Percentiles rank a stretch among this genome's conserved stretches.
These are phyloP conservation scores for Linaria vulgaris DNA, from an alignment of 257 asterid species.

Conservation along the genomic window DNA sequence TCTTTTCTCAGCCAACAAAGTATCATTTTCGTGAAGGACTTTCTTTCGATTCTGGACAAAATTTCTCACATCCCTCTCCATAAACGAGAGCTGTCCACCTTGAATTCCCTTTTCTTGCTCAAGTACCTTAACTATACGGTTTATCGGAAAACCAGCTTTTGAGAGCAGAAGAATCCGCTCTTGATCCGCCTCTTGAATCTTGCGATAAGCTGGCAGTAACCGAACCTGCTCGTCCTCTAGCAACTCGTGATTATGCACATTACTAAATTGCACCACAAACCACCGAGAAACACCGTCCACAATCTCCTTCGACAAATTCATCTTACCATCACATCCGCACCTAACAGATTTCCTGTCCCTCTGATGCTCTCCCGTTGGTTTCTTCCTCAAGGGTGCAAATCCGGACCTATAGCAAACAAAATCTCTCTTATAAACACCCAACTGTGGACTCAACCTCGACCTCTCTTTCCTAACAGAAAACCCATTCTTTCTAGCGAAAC, in stretches of 20 bases:
- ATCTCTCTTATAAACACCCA: conserved; percentile 69
- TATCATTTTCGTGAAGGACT: conserved; percentile 53
- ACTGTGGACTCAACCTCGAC: conserved; percentile 66
- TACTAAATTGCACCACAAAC: conserved; percentile 66
- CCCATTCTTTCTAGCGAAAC: conserved; percentile 63
- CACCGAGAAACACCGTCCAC: conserved; percentile 57
- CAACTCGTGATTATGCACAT: conserved; percentile 67
- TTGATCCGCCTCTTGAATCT: conserved; percentile 65
- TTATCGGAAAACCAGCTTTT: conserved; percentile 66
- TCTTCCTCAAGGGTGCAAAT: conserved; percentile 61
- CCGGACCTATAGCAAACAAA: conserved; percentile 70
- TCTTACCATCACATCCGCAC: conserved; percentile 71
- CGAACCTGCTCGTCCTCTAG: conserved; percentile 72
- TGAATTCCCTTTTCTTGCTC: conserved; percentile 62
- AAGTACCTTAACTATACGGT: conserved; percentile 63
- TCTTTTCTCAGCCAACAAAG: conserved; percentile 54
- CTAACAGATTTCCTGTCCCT: conserved; percentile 64
- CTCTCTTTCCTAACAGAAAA: conserved; percentile 65
- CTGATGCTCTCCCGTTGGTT: conserved; percentile 50
- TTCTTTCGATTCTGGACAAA: conserved; percentile 65
- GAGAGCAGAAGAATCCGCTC: conserved; percentile 63
- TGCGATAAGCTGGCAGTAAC: conserved; percentile 68
- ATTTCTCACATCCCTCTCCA: conserved; percentile 75
- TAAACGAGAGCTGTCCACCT: conserved; percentile 56
- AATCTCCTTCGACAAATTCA: conserved; percentile 65